Base-by-base conservation (phyloP, 257 asterid species). In the Fraxinus anomala region DNA sequence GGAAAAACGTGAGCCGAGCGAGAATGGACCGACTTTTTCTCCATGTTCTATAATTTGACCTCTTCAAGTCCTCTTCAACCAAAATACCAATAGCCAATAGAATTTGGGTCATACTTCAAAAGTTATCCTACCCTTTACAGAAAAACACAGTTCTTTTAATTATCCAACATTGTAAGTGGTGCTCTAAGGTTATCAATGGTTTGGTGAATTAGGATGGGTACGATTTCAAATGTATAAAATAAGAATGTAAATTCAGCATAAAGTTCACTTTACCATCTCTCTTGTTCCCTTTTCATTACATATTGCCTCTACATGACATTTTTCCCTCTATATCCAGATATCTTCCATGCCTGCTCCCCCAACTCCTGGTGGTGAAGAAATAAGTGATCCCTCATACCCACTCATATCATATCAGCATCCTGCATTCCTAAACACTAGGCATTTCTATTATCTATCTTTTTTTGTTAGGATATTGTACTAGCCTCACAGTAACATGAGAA, bases 401-500 rank as follows among this genome's bases (percentile, higher is more conserved):
- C 4, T 56, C 30, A 56, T 56, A 56, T 47, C 16, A 30, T 24
- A 67, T 42, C 68, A 68, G 11, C 30, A 26, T 3, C 54, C 44
- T 16, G 28, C 76, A 30, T 47, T n/a, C 71, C 34, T 6, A 59
- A 59, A n/a, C 31, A 59, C 30, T 6, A 8, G 28, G 14, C 3
- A 40, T 54, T 59, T 59, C 68, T 13, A 47, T 23, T 11, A 5
- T 59, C 68, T 11, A 44, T 19, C n/a, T 6, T 30, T 56, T 24
- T 31, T n/a, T 1, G 28, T 59, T 70, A 23, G 54, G 6, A 47
- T 7, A 17, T 16, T 31, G 67, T 47, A 44, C 24, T 31, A 61
- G 24, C 31, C 51, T 51, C 73, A 67, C 14, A 67, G 24, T 74
- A 63, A 5, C 67, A 54, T 23, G 28, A 61, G 56, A 77, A 54